Base-by-base conservation (phyloP, 306 rosid genomes). In the Luffa aegyptiaca region DNA sequence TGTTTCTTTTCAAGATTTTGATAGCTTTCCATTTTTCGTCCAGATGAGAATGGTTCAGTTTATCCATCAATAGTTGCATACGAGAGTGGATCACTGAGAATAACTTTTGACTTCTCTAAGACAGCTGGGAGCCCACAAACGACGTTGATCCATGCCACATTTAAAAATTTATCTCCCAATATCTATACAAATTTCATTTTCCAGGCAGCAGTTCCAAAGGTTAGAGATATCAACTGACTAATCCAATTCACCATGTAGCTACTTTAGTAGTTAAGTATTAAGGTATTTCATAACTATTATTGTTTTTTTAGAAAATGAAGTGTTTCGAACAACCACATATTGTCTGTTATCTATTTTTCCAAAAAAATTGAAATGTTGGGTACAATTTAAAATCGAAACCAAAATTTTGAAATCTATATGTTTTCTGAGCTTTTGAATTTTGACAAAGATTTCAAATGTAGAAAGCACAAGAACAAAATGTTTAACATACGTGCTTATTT, bases 131-230 rank as follows among this genome's bases (percentile, higher is more conserved):
- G 81, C 81, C 91, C 97, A 80, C 97, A 95, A 85, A 88, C 91
- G 68, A 93, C 97, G 79, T 37, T 78, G 71, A 87, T 95, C 41
- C 86, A 89, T 84, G 96, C 99, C 74, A 86, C 92, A 37, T 90
- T 93, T 82, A 84, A 81, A 4, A 95, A 95, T 86, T 88, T 93
- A 89, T 86, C 98, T 36, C 56, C 92, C 36, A 85, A 77, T 83
- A 68, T 78, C 79, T 91, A 84, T 73, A 63, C 98, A 63, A 93
- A 90, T 88, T 95, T 95, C 80, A 87, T 93, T 88, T 95, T 95
- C 88, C 99, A 93, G 89, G 98, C 99, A 20, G 99, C 99, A 45
- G 98, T 95, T 86, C 99, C 99, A 3, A 96, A 96, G 99, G 99
- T 93, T 90, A 84, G 42, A 78, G 80, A 62, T 78, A 69, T 48